Base-by-base conservation (phyloP, 192 early-diverging fungal species). In the Cladochytrium replicatum region DNA sequence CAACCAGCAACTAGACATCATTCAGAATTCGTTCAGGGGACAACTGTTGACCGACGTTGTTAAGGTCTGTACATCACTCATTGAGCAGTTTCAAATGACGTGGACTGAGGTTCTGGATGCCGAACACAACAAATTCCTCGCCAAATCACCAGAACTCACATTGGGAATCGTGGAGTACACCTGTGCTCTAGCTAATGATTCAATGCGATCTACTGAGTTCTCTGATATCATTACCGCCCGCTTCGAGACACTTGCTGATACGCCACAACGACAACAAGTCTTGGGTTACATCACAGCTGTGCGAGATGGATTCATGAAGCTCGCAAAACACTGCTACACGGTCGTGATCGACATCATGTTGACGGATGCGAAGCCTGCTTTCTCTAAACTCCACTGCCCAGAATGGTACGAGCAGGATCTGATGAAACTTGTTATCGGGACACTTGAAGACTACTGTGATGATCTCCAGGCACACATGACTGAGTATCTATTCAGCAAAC, bases 171-270 rank as follows among this genome's bases (percentile, higher is more conserved):
- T 88, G 2, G 96, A 99, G 52, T 99, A 99, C 61, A 81, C 89
- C 0, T 87, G 93, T 68, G 93, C 96, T 1, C 75, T 96, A 13
- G 89, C 88, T 6, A 99, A 99, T 63, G 96, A 99, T 71, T 86
- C 81, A 57, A 75, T 93, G 63, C 80, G 86, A 41, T 85, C 80
- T 44, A 87, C 89, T 8, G 91, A 96, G 51, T 93, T 91, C 67
- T 79, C 91, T 0, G 92, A 96, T 44, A 72, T 73, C 13, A 81
- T 96, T 25, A 41, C 75, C 3, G 46, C 53, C 17, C 67, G 85
- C 37, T 60, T 67, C 42, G 72, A 79, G 44, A 30, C 24, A 27
- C 32, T 71, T 40, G 52, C 63, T 29, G 70, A 77, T 29, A 60
- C 52, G n/a, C n/a, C n/a, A n/a, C n/a, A n/a, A n/a, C n/a, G n/a